phyloP scores from a whole-genome alignment of 257 asterid genomes.

The Paulownia fortunei region DNA sequence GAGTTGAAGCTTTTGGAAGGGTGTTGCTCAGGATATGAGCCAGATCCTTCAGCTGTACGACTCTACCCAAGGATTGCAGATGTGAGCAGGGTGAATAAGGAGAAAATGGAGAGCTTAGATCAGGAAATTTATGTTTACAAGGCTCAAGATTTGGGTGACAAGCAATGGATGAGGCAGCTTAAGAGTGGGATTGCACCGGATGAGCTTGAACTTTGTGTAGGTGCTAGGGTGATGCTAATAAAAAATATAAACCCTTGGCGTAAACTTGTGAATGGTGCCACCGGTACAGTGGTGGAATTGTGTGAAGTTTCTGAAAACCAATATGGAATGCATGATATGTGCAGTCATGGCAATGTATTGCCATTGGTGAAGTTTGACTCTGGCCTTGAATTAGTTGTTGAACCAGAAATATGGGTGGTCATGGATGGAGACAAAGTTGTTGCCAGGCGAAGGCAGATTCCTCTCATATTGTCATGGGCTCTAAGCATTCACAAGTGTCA shows the following conservation, averaged over 20 bases:
- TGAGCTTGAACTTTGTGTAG: slow-evolving; percentile 60
- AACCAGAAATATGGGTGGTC: slow-evolving; percentile 64
- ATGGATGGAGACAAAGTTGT: slow-evolving; percentile 61
- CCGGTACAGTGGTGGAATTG: slow-evolving; percentile 63
- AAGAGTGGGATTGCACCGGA: slow-evolving; percentile 64
- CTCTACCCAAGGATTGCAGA: slow-evolving; percentile 68
- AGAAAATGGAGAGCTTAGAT: slow-evolving; percentile 43
- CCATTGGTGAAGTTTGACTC: slow-evolving; percentile 81
- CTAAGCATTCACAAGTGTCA: slow-evolving; percentile 86
- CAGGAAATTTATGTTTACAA: slow-evolving; percentile 48
- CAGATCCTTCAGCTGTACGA: slow-evolving; percentile 70
- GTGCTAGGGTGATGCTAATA: slow-evolving; percentile 71
- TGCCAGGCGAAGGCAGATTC: slow-evolving; percentile 70
- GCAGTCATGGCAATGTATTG: slow-evolving; percentile 52
- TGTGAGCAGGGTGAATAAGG: slow-evolving; percentile 63
- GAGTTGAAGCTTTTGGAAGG: slow-evolving; percentile 59
- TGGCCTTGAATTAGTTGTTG: slow-evolving; percentile 52
- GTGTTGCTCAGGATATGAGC: slow-evolving; percentile 58
- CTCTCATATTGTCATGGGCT: slow-evolving; percentile 87
- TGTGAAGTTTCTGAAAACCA: slow-evolving; percentile 25
- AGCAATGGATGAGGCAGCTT: slow-evolving; percentile 54
- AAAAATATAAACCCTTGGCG: slow-evolving; percentile 49
- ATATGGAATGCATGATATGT: slow-evolving; percentile 31
- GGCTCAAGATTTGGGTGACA: slow-evolving; percentile 59
- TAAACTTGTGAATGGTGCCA: slow-evolving; percentile 76